A percentile compares a stretch with the other conserved stretches of the same genome.
Evolutionary conservation across 2,329 filamentous ascomycete species (phyloP).

Genomic region (Kalmusia sp.): DNA sequence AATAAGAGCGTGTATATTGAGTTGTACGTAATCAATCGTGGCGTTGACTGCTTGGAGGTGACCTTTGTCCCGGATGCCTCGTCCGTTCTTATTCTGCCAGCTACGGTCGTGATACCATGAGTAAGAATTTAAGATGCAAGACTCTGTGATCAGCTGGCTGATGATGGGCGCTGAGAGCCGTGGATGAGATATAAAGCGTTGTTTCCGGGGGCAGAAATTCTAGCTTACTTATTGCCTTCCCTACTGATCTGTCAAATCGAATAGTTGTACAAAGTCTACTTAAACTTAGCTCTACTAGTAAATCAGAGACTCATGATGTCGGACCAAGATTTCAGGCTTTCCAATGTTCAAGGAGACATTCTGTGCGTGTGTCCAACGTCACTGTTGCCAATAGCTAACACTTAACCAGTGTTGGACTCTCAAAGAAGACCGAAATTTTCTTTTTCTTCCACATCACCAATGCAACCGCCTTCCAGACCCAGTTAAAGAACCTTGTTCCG

Average conservation of each 20-base stretch:
- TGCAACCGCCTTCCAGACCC: constrained; percentile 5
- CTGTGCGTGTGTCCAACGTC: background rate
- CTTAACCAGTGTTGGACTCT: constrained; percentile 1
- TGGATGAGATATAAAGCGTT: no score
- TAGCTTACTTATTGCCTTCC: no score
- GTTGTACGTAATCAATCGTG: background rate
- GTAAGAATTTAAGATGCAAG: no score
- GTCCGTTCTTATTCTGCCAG: background rate
- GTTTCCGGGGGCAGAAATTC: no score
- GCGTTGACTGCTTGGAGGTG: background rate
- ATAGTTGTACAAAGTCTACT: background rate
- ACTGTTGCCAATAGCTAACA: background rate
- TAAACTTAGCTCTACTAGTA: background rate
- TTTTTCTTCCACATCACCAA: constrained; percentile 9
- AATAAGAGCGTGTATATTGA: background rate
- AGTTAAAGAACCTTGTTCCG: constrained; percentile 9
- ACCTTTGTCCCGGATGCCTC: background rate
- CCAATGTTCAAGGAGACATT: constrained; percentile 6
- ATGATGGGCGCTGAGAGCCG: no score
- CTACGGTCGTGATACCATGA: background rate
- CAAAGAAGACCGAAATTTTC: constrained; percentile 10
- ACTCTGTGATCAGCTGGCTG: no score
- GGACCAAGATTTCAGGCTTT: background rate
- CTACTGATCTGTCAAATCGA: no score
- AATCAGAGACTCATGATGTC: background rate